Evolutionary conservation across 192 early-diverging fungal species (phyloP).

Genomic region (Entophlyctis luteolus): DNA sequence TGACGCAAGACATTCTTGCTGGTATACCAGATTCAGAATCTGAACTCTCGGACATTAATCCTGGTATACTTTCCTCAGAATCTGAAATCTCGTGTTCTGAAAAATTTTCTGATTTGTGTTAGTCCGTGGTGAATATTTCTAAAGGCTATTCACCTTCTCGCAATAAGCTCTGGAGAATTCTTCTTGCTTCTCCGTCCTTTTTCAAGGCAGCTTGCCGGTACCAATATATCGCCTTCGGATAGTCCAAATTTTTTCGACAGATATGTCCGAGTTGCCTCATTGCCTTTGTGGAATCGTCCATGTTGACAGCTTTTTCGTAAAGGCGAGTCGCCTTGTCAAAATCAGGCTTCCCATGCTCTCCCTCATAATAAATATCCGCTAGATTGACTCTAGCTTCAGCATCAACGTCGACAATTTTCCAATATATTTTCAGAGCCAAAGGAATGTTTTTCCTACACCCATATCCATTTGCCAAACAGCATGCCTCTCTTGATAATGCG

Average conservation of each 20-base stretch:
- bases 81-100: not conserved
- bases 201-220: not conserved
- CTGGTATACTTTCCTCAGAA: not conserved
- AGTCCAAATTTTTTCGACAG: not conserved
- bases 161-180: not conserved
- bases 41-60: not conserved
- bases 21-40: not conserved
- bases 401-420: not conserved
- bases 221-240: not conserved
- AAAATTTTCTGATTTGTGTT: not conserved
- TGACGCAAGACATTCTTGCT: not conserved
- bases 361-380: not conserved
- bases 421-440: not conserved
- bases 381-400: not conserved
- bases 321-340: not conserved
- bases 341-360: not conserved
- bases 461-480: not conserved
- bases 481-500: not conserved
- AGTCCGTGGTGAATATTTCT: not conserved
- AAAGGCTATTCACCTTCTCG: not conserved
- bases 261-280: not conserved
- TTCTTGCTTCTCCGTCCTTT: no score
- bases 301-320: not conserved
- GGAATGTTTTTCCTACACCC: not conserved
- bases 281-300: not conserved